These are phyloP conservation scores for Epichloe festucae DNA, from an alignment of 2,329 filamentous ascomycete species.

Conservation along the genomic window DNA sequence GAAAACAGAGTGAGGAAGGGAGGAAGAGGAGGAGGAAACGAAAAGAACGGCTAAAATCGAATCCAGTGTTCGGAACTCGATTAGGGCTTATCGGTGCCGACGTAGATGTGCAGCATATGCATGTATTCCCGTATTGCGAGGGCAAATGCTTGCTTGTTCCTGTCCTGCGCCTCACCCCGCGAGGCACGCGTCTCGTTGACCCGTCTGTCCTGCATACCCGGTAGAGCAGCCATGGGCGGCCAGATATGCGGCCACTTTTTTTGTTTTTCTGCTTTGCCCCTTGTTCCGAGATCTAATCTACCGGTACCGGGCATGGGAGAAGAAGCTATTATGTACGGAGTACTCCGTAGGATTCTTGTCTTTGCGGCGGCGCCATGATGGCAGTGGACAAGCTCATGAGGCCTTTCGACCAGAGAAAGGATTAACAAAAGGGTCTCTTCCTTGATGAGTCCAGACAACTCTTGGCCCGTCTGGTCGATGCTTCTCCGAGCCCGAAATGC, in stretches of 20 bases:
- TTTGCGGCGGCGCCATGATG: not conserved
- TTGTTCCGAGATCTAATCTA: not conserved
- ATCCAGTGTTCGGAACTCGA: no score
- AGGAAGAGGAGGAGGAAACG: no score
- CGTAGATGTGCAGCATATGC: not conserved
- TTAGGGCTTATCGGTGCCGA: no score
- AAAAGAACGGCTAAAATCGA: no score
- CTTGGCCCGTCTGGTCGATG: no score
- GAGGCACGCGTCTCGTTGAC: not conserved
- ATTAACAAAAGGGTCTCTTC: no score
- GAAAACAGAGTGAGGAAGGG: no score
- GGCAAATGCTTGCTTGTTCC: not conserved
- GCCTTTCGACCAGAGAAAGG: no score
- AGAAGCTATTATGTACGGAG: no score
- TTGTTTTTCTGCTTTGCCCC: not conserved
- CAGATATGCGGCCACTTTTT: not conserved
- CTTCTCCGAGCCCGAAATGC: no score
- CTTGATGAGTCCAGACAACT: no score
- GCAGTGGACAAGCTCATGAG: no score
- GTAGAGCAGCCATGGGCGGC: not conserved
- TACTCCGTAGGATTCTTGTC: not conserved
- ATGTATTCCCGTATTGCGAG: not conserved
- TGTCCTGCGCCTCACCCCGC: not conserved
- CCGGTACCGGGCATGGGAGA: not conserved
- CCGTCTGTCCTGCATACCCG: conserved; percentile 2